Evolutionary conservation across 352 stramenopile genomes (phyloP).

Genomic region (Pythium myriotylum): DNA sequence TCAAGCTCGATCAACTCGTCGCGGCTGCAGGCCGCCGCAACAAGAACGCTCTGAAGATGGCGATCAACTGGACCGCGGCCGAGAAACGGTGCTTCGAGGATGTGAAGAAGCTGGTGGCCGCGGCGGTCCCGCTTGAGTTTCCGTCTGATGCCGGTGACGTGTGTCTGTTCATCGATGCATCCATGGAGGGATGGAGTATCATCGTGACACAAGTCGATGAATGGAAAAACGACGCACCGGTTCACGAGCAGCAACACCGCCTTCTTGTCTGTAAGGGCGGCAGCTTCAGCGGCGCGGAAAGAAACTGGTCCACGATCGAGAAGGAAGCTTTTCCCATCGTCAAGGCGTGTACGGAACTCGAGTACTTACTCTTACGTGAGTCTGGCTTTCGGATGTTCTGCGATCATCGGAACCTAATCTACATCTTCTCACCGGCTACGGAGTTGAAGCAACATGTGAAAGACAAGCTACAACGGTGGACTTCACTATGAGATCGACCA

Average conservation of each 20-base stretch:
- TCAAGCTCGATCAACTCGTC: no score
- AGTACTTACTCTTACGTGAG: slow-evolving; percentile 10
- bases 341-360: slow-evolving; percentile 15
- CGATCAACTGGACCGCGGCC: no score
- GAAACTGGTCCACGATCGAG: slow-evolving; percentile 18
- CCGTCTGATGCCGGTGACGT: no score
- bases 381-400: slow-evolving; percentile 6
- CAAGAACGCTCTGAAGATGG: no score
- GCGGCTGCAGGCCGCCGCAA: no score
- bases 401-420: slow-evolving; percentile 3
- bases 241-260: slow-evolving; percentile 14
- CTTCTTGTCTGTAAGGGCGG: slow-evolving; percentile 16
- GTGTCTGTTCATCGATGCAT: slow-evolving; percentile 25
- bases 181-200: slow-evolving; percentile 22
- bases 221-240: slow-evolving; percentile 2
- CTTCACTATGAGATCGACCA: slow-evolving; percentile 21
- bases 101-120: neutral
- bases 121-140: neutral
- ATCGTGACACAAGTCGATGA: slow-evolving; percentile 1
- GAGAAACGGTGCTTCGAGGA: neutral
- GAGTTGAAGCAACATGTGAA: slow-evolving; percentile 4
- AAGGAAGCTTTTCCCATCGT: slow-evolving; percentile 20
- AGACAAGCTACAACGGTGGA: slow-evolving; percentile 19
- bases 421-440: slow-evolving; percentile 1
- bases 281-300: slow-evolving; percentile 4